A percentile compares a stretch with the other conserved stretches of the same genome.
These are phyloP conservation scores for Meredithiella fracta DNA, from an alignment of 2,329 filamentous ascomycete genomes.

Conservation along the genomic window DNA sequence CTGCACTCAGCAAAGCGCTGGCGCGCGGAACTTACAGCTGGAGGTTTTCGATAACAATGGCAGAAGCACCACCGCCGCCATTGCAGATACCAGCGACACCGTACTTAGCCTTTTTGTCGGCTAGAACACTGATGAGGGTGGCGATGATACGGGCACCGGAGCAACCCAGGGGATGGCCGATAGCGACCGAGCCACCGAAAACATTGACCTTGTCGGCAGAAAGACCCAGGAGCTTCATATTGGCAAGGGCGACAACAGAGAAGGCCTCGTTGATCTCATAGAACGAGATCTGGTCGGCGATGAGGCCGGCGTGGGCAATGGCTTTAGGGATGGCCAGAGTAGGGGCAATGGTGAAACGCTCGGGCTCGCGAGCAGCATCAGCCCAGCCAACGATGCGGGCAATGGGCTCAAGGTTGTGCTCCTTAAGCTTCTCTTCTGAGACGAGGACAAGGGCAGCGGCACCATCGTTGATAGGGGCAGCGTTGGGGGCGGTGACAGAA, in stretches of 20 bases:
- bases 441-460: constrained; percentile 84
- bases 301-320: constrained; percentile 79
- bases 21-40: constrained; percentile 22
- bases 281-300: constrained; percentile 63
- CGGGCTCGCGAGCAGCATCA: constrained; percentile 78
- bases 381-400: constrained; percentile 97
- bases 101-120: constrained; percentile 83
- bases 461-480: constrained; percentile 89
- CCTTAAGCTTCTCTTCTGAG: constrained; percentile 84
- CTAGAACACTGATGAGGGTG: constrained; percentile 75
- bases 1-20: background rate
- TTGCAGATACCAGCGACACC: constrained; percentile 95
- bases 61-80: constrained; percentile 87
- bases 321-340: constrained; percentile 93
- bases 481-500: constrained; percentile 90
- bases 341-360: constrained; percentile 90
- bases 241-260: constrained; percentile 87
- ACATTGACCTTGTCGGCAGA: constrained; percentile 81
- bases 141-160: constrained; percentile 88
- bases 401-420: constrained; percentile 77
- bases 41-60: constrained; percentile 70
- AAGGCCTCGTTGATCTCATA: constrained; percentile 99
- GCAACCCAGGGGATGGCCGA: constrained; percentile 86
- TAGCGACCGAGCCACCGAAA: constrained; percentile 84
- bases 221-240: constrained; percentile 78